phyloP scores from a whole-genome alignment of 2,329 filamentous ascomycete genomes.

The Cladobotryum protrusum region DNA sequence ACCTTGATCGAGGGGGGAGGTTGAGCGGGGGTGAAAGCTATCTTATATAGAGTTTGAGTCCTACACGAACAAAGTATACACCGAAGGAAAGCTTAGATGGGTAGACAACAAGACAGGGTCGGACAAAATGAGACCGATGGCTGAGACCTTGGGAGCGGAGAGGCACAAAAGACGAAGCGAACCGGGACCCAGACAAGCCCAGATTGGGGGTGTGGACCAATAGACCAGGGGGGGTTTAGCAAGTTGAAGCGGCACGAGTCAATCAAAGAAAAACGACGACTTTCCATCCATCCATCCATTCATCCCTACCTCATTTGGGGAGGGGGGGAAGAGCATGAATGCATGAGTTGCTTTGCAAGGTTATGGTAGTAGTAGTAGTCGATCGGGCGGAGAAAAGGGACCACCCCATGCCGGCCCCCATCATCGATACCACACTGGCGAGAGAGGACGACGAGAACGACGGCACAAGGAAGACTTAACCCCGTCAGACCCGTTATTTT shows the following conservation, averaged over 20 bases:
- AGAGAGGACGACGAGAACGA: no score
- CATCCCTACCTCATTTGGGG: constrained; percentile 4
- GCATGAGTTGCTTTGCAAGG: neutral
- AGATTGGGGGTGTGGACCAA: no score
- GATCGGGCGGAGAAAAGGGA: no score
- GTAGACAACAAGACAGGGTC: constrained; percentile 1
- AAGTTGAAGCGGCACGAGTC: neutral
- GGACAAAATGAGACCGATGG: constrained; percentile 11
- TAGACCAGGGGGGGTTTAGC: no score
- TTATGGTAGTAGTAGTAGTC: no score
- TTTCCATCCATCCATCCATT: neutral
- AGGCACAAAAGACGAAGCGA: no score
- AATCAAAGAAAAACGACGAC: neutral
- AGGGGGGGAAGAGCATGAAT: constrained; percentile 2
- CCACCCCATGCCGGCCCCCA: no score
- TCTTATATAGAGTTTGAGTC: neutral
- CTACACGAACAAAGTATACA: neutral
- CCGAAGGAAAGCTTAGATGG: neutral
- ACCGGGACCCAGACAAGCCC: no score
- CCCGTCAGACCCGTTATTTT: no score
- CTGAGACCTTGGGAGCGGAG: constrained; percentile 1
- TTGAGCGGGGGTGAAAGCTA: neutral
- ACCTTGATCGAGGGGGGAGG: neutral
- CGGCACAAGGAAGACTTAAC: no score
- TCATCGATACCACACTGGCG: no score